These are phyloP conservation scores for Myxozyma vanderwaltii DNA, from an alignment of 805 yeast species.

Conservation along the genomic window DNA sequence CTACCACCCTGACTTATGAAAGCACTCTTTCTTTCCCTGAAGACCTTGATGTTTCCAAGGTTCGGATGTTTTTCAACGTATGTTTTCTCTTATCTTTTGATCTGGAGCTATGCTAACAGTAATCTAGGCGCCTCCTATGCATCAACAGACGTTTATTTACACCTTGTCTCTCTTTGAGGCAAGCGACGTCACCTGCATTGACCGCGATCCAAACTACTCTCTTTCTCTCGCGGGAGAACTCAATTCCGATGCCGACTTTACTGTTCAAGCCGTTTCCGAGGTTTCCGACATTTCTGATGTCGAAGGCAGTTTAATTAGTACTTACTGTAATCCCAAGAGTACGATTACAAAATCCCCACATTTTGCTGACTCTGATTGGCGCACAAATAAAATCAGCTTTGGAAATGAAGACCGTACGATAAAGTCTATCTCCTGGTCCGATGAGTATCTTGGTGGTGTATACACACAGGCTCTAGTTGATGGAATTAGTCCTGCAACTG, in stretches of 20 bases:
- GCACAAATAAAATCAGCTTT: background rate
- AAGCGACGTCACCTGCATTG: background rate
- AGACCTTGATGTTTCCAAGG: background rate
- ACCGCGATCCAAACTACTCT: constrained; percentile 2
- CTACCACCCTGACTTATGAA: background rate
- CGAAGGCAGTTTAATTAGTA: background rate
- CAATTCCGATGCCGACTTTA: background rate
- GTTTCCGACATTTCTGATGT: constrained; percentile 1
- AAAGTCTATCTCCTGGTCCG: constrained; percentile 3
- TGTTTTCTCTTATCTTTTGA: background rate
- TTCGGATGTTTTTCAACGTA: constrained; percentile 1
- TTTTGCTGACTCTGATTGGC: constrained; percentile 1
- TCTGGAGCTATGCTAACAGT: too few species aligned
- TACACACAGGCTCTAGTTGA: background rate
- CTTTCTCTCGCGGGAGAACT: constrained; percentile 8
- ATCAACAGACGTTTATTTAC: constrained; percentile 4
- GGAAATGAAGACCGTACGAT: background rate
- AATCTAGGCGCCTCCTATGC: background rate
- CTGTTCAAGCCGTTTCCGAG: background rate
- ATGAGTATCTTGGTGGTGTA: constrained; percentile 3
- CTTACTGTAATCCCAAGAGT: constrained; percentile 3
- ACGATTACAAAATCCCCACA: constrained; percentile 6
- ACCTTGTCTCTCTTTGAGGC: background rate
- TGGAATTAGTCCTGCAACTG: background rate
- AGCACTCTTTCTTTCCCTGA: background rate